phyloP scores from a whole-genome alignment of 192 early-diverging fungal species.

The Rhizophagus prolifer region DNA sequence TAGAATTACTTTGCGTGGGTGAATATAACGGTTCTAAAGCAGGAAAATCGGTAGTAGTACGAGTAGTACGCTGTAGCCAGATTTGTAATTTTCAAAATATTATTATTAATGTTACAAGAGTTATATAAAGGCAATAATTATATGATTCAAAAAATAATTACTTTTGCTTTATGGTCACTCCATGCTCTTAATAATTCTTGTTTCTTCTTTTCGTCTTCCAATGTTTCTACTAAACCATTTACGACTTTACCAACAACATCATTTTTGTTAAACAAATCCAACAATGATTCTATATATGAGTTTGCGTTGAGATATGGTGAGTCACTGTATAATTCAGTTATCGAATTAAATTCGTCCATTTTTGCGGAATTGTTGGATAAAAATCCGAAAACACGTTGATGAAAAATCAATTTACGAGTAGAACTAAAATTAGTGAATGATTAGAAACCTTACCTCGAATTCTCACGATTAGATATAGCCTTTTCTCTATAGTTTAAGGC shows the following conservation, averaged over 20 bases:
- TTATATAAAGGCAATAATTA: neutral
- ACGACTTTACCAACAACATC: conserved; percentile 48
- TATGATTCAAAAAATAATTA: conserved; percentile 22
- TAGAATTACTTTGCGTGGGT: conserved; percentile 33
- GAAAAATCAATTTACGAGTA: conserved; percentile 42
- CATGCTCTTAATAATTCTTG: conserved; percentile 61
- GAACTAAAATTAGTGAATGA: neutral
- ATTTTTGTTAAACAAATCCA: conserved; percentile 39
- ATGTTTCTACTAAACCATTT: conserved; percentile 47
- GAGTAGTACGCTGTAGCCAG: neutral
- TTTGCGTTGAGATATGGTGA: conserved; percentile 39
- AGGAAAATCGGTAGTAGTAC: conserved; percentile 14
- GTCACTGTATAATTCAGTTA: conserved; percentile 51
- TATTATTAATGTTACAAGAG: neutral
- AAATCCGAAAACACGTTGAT: conserved; percentile 41
- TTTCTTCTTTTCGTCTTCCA: conserved; percentile 54
- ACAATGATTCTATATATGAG: conserved; percentile 44
- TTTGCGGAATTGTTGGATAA: conserved; percentile 36
- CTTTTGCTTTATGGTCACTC: conserved; percentile 65
- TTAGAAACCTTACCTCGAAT: neutral
- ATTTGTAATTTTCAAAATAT: neutral
- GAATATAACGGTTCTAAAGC: conserved; percentile 36
- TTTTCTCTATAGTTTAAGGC: neutral
- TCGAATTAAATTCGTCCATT: conserved; percentile 47
- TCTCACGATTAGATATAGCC: neutral